Percentiles rank a stretch among this genome's conserved stretches.
These are phyloP conservation scores for Novymonas esmeraldas DNA, from an alignment of 208 protist species.

Conservation along the genomic window DNA sequence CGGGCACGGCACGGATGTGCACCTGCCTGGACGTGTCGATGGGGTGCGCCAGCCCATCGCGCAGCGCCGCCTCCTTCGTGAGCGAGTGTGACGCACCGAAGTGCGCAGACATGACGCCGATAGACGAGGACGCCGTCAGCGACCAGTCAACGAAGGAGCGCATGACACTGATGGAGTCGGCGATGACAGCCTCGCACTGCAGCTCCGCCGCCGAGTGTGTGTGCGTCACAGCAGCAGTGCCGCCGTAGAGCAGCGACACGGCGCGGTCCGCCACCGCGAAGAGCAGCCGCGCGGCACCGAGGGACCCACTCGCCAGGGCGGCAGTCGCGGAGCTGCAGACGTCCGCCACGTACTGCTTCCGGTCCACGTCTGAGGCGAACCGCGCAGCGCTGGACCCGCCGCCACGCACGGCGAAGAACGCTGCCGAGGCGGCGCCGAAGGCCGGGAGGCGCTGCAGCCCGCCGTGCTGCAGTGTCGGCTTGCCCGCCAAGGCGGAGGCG, in stretches of 20 bases:
- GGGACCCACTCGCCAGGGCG: conserved; percentile 58
- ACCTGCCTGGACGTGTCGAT: conserved; percentile 68
- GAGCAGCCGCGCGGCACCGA: conserved; percentile 56
- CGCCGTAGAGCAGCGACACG: conserved; percentile 44
- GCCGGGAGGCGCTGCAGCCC: conserved; percentile 43
- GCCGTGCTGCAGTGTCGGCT: conserved; percentile 41
- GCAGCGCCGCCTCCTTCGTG: conserved; percentile 78
- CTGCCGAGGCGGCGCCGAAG: conserved; percentile 16
- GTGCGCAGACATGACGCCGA: conserved; percentile 76
- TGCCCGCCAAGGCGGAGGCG: conserved; percentile 45
- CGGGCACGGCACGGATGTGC: conserved; percentile 61
- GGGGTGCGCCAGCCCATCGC: conserved; percentile 56
- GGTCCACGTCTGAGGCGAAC: conserved; percentile 9
- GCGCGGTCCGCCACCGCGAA: conserved; percentile 57
- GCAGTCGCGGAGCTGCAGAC: conserved; percentile 43
- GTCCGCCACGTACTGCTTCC: conserved; percentile 50
- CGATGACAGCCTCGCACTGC: conserved; percentile 27
- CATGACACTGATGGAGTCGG: conserved; percentile 43
- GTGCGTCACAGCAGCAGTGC: conserved; percentile 6
- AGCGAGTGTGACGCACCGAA: conserved; percentile 43
- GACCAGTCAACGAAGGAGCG: conserved; percentile 70
- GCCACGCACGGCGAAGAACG: conserved; percentile 23
- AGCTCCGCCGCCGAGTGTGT: conserved; percentile 16
- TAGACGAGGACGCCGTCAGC: conserved; percentile 47
- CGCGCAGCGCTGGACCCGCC: neutral